Base-by-base conservation (phyloP, 2,329 filamentous ascomycete genomes). In the Exophiala oligosperma region DNA sequence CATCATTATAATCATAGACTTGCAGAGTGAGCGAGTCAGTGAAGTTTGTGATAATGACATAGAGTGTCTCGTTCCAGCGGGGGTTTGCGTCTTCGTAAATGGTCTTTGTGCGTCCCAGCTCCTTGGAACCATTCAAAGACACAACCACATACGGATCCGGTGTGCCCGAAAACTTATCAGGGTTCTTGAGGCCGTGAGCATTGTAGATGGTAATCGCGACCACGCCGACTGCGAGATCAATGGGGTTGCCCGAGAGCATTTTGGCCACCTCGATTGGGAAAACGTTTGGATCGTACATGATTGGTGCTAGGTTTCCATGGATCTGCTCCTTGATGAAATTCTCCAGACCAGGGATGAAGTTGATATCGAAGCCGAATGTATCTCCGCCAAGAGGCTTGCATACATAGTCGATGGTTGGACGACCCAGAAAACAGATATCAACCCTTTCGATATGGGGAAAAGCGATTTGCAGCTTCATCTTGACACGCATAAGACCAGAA, bases 241-340 rank as follows among this genome's bases (percentile, higher is more conserved):
- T 90, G 0, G 94, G 87, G 58, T 90, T 93, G 59, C 94, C 94
- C 44, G 93, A 90, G 64, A 99, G 81, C 91, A 99, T 94, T 82
- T 99, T 97, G 67, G 94, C 94, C 56, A 99, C 91, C 71, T 99
- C 94, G 65, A 99, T 94, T 14, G 94, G 94, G 80, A 99, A 99
- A 50, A 97, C 92, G 67, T 99, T 96, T 7, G 94, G 94, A 38
- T 86, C 88, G 71, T 99, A 99, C 91, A 99, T 96, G 89, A 99
- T 97, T 0, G 94, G 95, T 1, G 86, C 89, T 50, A 99, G 78
- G 70, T 93, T 97, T 63, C 89, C 90, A 73, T 99, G 95, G 53
- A 99, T 96, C 77, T 96, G 91, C 68, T 99, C 94, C 71, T 90
- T 86, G 68, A 99, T 99, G 75, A 99, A 99, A 56, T 74, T 84